Percentiles rank a stretch among this genome's conserved stretches.
These are phyloP conservation scores for Schizopora paradoxa DNA, from an alignment of 1,284 basidiomycete genomes.

Conservation along the genomic window DNA sequence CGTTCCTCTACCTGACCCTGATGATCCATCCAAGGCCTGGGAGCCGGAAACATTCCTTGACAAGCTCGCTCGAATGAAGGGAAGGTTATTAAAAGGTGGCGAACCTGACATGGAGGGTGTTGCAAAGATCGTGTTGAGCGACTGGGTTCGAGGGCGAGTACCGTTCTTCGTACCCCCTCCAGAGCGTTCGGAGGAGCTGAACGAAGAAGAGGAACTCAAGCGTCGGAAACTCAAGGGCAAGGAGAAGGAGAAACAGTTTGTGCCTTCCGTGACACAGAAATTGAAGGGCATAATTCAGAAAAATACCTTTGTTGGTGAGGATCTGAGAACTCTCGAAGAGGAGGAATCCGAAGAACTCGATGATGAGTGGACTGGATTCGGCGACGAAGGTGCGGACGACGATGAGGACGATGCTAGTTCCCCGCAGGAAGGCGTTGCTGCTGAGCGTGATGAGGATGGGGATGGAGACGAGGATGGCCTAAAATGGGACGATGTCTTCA, in stretches of 20 bases:
- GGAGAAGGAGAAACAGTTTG: conserved; percentile 27
- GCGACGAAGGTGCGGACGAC: conserved; percentile 19
- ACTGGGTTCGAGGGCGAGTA: conserved; percentile 96
- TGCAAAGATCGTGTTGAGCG: conserved; percentile 92
- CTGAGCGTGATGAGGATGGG: conserved; percentile 33
- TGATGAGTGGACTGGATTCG: conserved; percentile 21
- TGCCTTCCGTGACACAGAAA: conserved; percentile 67
- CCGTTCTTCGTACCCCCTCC: conserved; percentile 85
- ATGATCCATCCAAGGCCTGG: conserved; percentile 50
- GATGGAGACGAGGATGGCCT: conserved; percentile 26
- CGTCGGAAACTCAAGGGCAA: conserved; percentile 33
- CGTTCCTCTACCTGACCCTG: conserved; percentile 57
- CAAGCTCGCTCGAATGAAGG: conserved; percentile 85
- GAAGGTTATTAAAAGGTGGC: conserved; percentile 89
- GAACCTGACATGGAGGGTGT: conserved; percentile 92
- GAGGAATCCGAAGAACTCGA: conserved; percentile 26
- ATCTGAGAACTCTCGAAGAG: conserved; percentile 56
- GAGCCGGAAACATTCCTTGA: conserved; percentile 79
- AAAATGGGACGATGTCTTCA: conserved; percentile 18
- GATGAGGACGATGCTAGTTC: too few relatives aligned
- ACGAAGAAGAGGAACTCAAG: conserved; percentile 54
- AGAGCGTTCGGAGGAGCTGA: conserved; percentile 64
- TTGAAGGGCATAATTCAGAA: conserved; percentile 77
- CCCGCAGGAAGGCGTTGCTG: conserved; percentile 11
- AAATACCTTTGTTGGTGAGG: conserved; percentile 75